Evolutionary conservation across 495 filamentous ascomycete genomes (phyloP), one percentile per base, ranked within the genome.

Genomic region (Penicillium fimorum): DNA sequence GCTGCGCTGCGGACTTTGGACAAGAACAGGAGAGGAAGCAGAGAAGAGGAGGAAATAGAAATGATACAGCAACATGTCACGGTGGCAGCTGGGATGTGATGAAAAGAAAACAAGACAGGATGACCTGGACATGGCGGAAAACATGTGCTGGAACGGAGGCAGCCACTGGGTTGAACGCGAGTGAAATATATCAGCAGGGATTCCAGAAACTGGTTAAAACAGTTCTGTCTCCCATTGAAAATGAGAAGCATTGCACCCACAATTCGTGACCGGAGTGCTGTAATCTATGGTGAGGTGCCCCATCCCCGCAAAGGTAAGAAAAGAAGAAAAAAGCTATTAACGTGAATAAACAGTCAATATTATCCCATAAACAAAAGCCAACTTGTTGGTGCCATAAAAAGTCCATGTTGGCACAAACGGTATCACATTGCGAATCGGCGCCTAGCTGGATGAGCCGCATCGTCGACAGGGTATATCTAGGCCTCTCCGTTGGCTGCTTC

Each of bases 321-420:
- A 55, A 57, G 58, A 59, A 62, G 56, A 66, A 66, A 70, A 70
- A 76, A 76, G 69, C 70, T 74, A 77, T 75, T 75, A 77, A 75
- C 70, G 71, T 75, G 71, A 75, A 74, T 73, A 72, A 76, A 72
- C 67, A 70, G 70, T 72, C 71, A 73, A 75, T 74, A 75, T 74
- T 75, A 75, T 65, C 71, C 71, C 72, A 71, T 70, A 69, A 68
- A 73, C 66, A 72, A 53, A 70, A 70, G 65, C 66, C 63, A 69
- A 66, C 64, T 70, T 69, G 56, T 70, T 69, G 48, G 71, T 68
- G 71, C 72, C 68, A 64, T 66, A 58, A 52, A 52, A 71, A 63
- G 67, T 70, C 68, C 71, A 74, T 74, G 67, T 69, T 68, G 70
- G 69, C 70, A 73, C 69, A 67, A 63, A 68, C 65, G 69, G 69